Evolutionary conservation across 306 rosid genomes (phyloP).

Genomic region (Begonia peltatifolia): DNA sequence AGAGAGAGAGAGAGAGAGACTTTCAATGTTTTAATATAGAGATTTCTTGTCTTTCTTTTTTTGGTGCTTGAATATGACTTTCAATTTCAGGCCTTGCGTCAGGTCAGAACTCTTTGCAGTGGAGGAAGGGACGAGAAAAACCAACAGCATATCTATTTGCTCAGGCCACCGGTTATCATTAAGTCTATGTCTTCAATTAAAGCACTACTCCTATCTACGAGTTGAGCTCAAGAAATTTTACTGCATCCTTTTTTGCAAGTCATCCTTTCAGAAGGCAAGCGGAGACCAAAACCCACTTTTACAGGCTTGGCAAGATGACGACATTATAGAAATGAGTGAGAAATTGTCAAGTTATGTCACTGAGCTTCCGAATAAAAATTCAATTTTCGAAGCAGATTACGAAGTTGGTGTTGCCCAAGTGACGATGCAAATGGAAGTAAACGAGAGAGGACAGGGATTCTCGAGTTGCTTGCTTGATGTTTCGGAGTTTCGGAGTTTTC

Average conservation of each 20-base stretch:
- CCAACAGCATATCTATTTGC: slow-evolving; percentile 15
- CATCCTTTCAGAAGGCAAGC: slow-evolving; percentile 13
- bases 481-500: slow-evolving; percentile 37
- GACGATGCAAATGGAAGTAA: slow-evolving; percentile 23
- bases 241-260: slow-evolving; percentile 36
- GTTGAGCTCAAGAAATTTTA: slow-evolving; percentile 19
- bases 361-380: slow-evolving; percentile 1
- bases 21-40: too few relatives aligned
- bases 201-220: slow-evolving; percentile 18
- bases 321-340: slow-evolving; percentile 29
- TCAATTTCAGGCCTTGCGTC: slow-evolving; percentile 32
- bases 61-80: slow-evolving; percentile 6
- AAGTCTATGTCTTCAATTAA: slow-evolving; percentile 45
- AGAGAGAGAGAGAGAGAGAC: too few relatives aligned
- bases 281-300: slow-evolving; percentile 3
- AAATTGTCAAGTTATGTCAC: slow-evolving; percentile 20
- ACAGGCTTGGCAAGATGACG: slow-evolving; percentile 33
- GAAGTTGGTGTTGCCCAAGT: slow-evolving; percentile 13
- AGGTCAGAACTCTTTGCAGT: slow-evolving; percentile 37
- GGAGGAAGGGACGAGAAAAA: slow-evolving; percentile 13
- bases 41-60: not conserved
- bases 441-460: slow-evolving; percentile 54
- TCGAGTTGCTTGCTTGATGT: slow-evolving; percentile 52
- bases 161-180: slow-evolving; percentile 33
- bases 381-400: not conserved